A percentile compares a stretch with the other conserved stretches of the same genome.
Evolutionary conservation across 1,284 basidiomycete genomes (phyloP).

Genomic region (Coriolopsis trogii): DNA sequence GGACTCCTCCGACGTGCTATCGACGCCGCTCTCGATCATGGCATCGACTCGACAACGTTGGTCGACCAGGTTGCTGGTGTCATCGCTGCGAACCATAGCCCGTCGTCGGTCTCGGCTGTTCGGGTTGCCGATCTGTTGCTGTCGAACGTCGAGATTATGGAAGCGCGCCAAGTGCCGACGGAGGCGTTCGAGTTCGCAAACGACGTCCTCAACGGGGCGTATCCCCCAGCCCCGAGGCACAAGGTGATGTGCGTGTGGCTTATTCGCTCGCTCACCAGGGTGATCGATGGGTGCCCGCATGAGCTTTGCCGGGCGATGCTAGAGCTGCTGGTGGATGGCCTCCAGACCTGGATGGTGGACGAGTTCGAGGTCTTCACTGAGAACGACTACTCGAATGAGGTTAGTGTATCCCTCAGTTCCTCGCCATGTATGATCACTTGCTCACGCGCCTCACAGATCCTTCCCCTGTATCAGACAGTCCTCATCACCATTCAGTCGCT

Average conservation of each 20-base stretch:
- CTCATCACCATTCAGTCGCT: slow-evolving; percentile 52
- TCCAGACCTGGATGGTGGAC: slow-evolving; percentile 68
- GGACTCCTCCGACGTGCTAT: slow-evolving; percentile 52
- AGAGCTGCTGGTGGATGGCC: slow-evolving; percentile 52
- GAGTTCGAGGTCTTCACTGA: slow-evolving; percentile 49
- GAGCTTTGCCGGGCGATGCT: slow-evolving; percentile 49
- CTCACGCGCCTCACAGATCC: slow-evolving; percentile 41
- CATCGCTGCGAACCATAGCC: slow-evolving; percentile 48
- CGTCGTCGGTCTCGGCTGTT: slow-evolving; percentile 44
- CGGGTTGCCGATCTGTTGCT: slow-evolving; percentile 65
- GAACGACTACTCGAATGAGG: slow-evolving; percentile 62
- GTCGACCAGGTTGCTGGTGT: slow-evolving; percentile 55
- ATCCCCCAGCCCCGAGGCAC: slow-evolving; percentile 63
- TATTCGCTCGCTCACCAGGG: slow-evolving; percentile 51
- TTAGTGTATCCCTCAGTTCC: slow-evolving; percentile 35
- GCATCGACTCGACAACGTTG: slow-evolving; percentile 51
- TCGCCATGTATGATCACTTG: not conserved
- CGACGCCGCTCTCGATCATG: slow-evolving; percentile 59
- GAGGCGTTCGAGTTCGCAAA: slow-evolving; percentile 57
- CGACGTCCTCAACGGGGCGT: slow-evolving; percentile 58
- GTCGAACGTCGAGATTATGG: slow-evolving; percentile 51
- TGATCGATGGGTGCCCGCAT: slow-evolving; percentile 56
- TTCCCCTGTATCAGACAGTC: slow-evolving; percentile 61
- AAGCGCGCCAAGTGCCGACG: slow-evolving; percentile 50
- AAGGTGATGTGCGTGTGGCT: slow-evolving; percentile 62